Evolutionary conservation across 2,329 filamentous ascomycete genomes (phyloP).

Genomic region (Phaeosphaeria sp.): DNA sequence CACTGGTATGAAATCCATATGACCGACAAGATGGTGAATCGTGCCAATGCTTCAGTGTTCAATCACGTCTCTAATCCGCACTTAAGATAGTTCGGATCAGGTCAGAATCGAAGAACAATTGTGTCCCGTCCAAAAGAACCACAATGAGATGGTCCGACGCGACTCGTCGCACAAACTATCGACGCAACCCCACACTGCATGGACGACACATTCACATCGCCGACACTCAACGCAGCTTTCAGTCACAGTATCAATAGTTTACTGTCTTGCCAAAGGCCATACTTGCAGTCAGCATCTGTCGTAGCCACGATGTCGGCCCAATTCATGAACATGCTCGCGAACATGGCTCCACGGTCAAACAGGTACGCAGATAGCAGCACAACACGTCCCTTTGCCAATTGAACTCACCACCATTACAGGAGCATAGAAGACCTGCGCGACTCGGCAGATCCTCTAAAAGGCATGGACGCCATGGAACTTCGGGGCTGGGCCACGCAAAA

Average conservation of each 20-base stretch:
- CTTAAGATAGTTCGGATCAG: too few relatives aligned
- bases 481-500: slow-evolving; percentile 14
- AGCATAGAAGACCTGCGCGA: slow-evolving; percentile 12
- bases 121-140: too few relatives aligned
- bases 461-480: slow-evolving; percentile 23
- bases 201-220: background rate
- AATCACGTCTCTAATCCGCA: too few relatives aligned
- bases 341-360: slow-evolving; percentile 14
- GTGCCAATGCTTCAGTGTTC: too few relatives aligned
- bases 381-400: background rate
- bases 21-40: too few relatives aligned
- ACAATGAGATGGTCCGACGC: background rate
- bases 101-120: too few relatives aligned
- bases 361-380: slow-evolving; percentile 8
- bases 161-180: background rate
- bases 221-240: background rate
- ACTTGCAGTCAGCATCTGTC: too few relatives aligned
- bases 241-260: background rate
- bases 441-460: slow-evolving; percentile 16
- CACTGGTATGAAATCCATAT: too few relatives aligned
- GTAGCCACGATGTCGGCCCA: slow-evolving; percentile 12
- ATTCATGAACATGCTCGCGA: slow-evolving; percentile 20
- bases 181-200: background rate
- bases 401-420: slow-evolving; percentile 2
- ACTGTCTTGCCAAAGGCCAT: too few relatives aligned